A percentile compares a stretch with the other conserved stretches of the same genome.
Conservation (phyloP, 148 eudicot species). For the Dysphania ambrosioides region DNA sequence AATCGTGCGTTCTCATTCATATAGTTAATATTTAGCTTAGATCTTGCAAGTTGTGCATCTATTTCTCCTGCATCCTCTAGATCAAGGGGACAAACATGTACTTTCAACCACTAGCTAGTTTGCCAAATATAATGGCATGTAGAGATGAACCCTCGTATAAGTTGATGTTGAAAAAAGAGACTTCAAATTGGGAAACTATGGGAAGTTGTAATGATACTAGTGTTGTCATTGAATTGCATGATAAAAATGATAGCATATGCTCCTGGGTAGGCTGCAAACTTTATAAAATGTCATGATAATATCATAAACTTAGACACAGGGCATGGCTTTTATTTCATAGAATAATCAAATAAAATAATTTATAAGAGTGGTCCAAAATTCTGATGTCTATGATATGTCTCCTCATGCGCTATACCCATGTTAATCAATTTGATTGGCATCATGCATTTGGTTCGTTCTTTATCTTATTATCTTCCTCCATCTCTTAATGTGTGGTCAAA, state of each 20-base stretch:
- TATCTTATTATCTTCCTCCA: too few species aligned
- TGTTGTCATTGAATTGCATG: conserved; percentile 8
- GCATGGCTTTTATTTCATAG: too few species aligned
- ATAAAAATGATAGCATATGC: conserved; percentile 21
- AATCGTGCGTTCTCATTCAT: too few species aligned
- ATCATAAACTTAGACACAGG: conserved; percentile 6
- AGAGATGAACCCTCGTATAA: too few species aligned
- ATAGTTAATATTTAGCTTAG: too few species aligned
- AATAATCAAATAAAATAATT: background rate
- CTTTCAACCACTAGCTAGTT: background rate
- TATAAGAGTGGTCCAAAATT: conserved; percentile 26
- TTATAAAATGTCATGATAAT: conserved; percentile 17
- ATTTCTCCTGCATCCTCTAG: too few species aligned
- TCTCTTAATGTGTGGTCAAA: conserved; percentile 22
- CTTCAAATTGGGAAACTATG: background rate
- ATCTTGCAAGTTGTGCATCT: too few species aligned
- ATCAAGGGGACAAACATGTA: too few species aligned
- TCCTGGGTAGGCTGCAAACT: conserved; percentile 20
- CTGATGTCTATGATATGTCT: conserved; percentile 32
- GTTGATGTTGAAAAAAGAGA: background rate
- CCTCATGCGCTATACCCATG: conserved; percentile 36
- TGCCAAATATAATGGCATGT: background rate
- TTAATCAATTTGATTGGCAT: conserved; percentile 23
- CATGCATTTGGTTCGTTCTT: too few species aligned
- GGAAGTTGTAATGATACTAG: too few species aligned